phyloP scores from a whole-genome alignment of 2,329 filamentous ascomycete genomes.

The Aspergillus calidoustus region DNA sequence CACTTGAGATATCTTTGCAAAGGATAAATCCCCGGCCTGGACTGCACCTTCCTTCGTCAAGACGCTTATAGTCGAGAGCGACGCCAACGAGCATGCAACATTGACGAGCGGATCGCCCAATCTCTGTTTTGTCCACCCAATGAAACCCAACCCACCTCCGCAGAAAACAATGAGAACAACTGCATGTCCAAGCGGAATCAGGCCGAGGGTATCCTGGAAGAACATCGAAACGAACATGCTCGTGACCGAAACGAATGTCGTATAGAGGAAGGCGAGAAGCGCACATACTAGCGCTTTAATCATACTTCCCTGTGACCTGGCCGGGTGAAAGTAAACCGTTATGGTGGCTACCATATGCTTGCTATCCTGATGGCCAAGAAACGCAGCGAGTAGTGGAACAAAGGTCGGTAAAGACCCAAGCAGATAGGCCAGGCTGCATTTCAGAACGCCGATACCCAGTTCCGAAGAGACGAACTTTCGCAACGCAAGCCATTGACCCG shows the following conservation, averaged over 20 bases:
- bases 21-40: slow-evolving; percentile 78
- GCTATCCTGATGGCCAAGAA: slow-evolving; percentile 82
- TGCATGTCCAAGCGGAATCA: slow-evolving; percentile 73
- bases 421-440: slow-evolving; percentile 88
- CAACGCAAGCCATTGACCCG: slow-evolving; percentile 45
- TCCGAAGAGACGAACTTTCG: slow-evolving; percentile 71
- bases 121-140: slow-evolving; percentile 85
- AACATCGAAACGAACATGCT: slow-evolving; percentile 89
- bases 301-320: slow-evolving; percentile 86
- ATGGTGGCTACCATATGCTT: slow-evolving; percentile 94
- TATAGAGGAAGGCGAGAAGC: slow-evolving; percentile 77
- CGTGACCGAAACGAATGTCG: slow-evolving; percentile 73
- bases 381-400: slow-evolving; percentile 70
- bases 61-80: slow-evolving; percentile 85
- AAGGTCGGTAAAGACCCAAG: slow-evolving; percentile 87
- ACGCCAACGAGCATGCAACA: slow-evolving; percentile 82
- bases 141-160: slow-evolving; percentile 81
- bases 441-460: slow-evolving; percentile 78
- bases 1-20: slow-evolving; percentile 79
- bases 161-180: slow-evolving; percentile 83
- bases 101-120: slow-evolving; percentile 80
- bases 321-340: slow-evolving; percentile 93
- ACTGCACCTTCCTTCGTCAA: slow-evolving; percentile 90
- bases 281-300: slow-evolving; percentile 80
- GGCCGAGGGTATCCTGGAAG: slow-evolving; percentile 69